Evolutionary conservation across 768 basidiomycete genomes (phyloP).

Genomic region (Lanmaoa pseudosensibilis): DNA sequence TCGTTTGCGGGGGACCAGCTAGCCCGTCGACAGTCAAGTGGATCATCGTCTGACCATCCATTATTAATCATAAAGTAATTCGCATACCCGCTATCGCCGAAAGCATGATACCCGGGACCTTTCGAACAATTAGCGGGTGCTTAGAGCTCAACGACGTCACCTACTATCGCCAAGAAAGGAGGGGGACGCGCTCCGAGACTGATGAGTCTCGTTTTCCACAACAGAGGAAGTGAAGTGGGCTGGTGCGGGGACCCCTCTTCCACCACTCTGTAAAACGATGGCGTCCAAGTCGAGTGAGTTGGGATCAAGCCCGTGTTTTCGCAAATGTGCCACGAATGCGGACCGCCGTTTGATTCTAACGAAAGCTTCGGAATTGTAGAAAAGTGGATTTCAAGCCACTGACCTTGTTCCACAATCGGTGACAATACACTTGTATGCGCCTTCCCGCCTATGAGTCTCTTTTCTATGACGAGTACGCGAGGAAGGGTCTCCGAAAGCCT

Average conservation of each 20-base stretch:
- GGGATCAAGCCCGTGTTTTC: conserved; percentile 44
- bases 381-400: conserved; percentile 4
- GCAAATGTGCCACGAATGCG: conserved; percentile 54
- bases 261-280: conserved; percentile 24
- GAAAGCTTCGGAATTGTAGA: neutral
- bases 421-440: conserved; percentile 47
- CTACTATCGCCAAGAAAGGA: conserved; percentile 13
- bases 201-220: neutral
- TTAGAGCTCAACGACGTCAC: conserved; percentile 1
- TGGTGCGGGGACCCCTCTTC: conserved; percentile 13
- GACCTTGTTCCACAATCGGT: conserved; percentile 50
- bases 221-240: conserved; percentile 5
- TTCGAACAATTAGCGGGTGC: conserved; percentile 3
- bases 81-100: neutral
- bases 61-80: neutral
- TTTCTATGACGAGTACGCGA: conserved; percentile 64
- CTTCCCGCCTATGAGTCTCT: conserved; percentile 51
- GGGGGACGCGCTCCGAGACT: conserved; percentile 7
- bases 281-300: conserved; percentile 15
- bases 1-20: conserved; percentile 3
- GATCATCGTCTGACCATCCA: conserved; percentile 5
- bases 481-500: conserved; percentile 67
- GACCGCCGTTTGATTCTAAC: conserved; percentile 64
- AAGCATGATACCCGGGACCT: conserved; percentile 12
- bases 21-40: conserved; percentile 4